Evolutionary conservation across 805 yeast species (phyloP).

Genomic region (Candida sithepensis): DNA sequence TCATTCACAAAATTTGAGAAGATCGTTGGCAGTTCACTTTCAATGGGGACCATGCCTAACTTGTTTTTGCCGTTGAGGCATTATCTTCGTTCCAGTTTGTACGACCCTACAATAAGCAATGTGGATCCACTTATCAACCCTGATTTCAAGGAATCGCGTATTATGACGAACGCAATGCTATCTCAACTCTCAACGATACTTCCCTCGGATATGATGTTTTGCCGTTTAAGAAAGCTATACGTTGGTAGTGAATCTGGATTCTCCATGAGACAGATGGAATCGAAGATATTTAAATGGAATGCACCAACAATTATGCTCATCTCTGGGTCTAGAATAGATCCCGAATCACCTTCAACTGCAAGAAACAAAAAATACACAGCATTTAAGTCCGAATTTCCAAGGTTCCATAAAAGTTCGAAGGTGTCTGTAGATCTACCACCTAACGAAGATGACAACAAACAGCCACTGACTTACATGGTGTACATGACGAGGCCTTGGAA

Average conservation of each 20-base stretch:
- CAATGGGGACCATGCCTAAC: constrained; percentile 36
- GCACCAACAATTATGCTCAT: constrained; percentile 77
- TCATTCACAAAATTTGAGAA: constrained; percentile 32
- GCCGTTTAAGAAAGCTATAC: constrained; percentile 58
- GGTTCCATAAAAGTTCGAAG: constrained; percentile 27
- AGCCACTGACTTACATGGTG: constrained; percentile 53
- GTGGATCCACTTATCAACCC: constrained; percentile 1
- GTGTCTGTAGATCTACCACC: constrained; percentile 9
- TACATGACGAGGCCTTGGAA: constrained; percentile 74
- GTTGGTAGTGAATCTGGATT: constrained; percentile 77
- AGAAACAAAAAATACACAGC: constrained; percentile 45
- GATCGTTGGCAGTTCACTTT: constrained; percentile 22
- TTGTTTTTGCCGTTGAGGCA: constrained; percentile 41
- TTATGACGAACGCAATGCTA: constrained; percentile 36
- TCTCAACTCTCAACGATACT: constrained; percentile 37
- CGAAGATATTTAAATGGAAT: constrained; percentile 82
- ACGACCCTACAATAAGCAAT: constrained; percentile 4
- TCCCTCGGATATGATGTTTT: constrained; percentile 37
- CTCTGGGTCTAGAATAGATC: constrained; percentile 53
- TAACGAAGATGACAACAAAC: constrained; percentile 35
- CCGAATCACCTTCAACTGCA: constrained; percentile 21
- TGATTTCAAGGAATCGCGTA: constrained; percentile 28
- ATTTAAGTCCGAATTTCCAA: constrained; percentile 49
- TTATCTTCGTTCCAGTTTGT: constrained; percentile 41
- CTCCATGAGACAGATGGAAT: constrained; percentile 82